phyloP scores from a whole-genome alignment of 2,329 filamentous ascomycete genomes.

The Diaporthe amygdali region DNA sequence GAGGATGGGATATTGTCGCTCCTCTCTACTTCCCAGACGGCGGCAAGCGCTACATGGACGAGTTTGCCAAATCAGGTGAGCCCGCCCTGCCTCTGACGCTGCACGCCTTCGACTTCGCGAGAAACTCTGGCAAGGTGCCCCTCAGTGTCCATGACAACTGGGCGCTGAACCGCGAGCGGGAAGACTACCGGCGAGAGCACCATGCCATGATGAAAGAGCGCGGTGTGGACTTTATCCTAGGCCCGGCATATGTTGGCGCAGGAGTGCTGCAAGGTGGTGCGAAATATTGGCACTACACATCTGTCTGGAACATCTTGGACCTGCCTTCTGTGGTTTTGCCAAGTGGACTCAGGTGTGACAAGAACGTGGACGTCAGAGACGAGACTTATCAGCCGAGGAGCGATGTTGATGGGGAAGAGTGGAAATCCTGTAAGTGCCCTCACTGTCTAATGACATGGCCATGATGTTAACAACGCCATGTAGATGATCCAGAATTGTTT shows the following conservation, averaged over 20 bases:
- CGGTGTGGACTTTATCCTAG: slow-evolving; percentile 25
- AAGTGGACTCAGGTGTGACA: slow-evolving; percentile 23
- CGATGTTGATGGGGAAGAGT: slow-evolving; percentile 17
- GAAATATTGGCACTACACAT: slow-evolving; percentile 29
- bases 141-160: slow-evolving; percentile 22
- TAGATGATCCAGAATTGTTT: slow-evolving; percentile 24
- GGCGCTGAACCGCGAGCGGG: slow-evolving; percentile 11
- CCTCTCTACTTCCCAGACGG: slow-evolving; percentile 17
- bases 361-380: slow-evolving; percentile 12
- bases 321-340: slow-evolving; percentile 28
- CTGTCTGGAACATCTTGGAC: slow-evolving; percentile 32
- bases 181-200: slow-evolving; percentile 23
- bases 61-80: slow-evolving; percentile 23
- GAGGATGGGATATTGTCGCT: slow-evolving; percentile 18
- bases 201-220: slow-evolving; percentile 21
- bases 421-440: slow-evolving; percentile 17
- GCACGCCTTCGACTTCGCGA: slow-evolving; percentile 22
- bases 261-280: slow-evolving; percentile 23
- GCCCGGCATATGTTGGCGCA: slow-evolving; percentile 22
- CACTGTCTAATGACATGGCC: neutral
- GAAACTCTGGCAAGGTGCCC: slow-evolving; percentile 1
- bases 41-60: slow-evolving; percentile 15
- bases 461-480: neutral
- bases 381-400: slow-evolving; percentile 12
- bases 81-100: slow-evolving; percentile 25